Evolutionary conservation across 129 eudicot genomes (phyloP).

Genomic region (Apium graveolens): DNA sequence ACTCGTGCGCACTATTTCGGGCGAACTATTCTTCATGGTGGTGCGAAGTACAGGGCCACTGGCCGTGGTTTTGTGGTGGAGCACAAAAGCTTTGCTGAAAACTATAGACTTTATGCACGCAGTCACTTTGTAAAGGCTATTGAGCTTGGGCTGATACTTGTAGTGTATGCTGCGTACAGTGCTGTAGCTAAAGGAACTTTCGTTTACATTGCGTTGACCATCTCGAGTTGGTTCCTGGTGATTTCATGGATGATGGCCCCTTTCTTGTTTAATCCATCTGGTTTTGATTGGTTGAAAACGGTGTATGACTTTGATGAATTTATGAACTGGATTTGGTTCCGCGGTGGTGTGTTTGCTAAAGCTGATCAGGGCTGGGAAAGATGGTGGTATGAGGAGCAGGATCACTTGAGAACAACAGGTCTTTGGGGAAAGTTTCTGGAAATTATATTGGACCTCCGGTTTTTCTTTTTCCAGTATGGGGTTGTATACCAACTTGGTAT

Average conservation of each 20-base stretch:
- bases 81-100: slow-evolving; percentile 86
- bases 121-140: slow-evolving; percentile 92
- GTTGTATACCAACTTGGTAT: slow-evolving; percentile 85
- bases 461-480: slow-evolving; percentile 92
- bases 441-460: slow-evolving; percentile 63
- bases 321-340: slow-evolving; percentile 88
- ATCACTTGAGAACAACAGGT: slow-evolving; percentile 88
- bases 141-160: slow-evolving; percentile 76
- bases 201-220: slow-evolving; percentile 69
- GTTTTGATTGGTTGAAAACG: slow-evolving; percentile 91
- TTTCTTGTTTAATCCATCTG: slow-evolving; percentile 80
- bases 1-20: slow-evolving; percentile 94
- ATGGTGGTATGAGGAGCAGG: slow-evolving; percentile 99
- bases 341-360: slow-evolving; percentile 75
- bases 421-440: slow-evolving; percentile 69
- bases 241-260: slow-evolving; percentile 92
- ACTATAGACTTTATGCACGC: slow-evolving; percentile 76
- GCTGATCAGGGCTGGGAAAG: slow-evolving; percentile 90
- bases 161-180: slow-evolving; percentile 75
- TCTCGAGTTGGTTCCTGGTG: slow-evolving; percentile 89
- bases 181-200: slow-evolving; percentile 79
- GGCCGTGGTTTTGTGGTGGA: slow-evolving; percentile 99
- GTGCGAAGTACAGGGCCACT: slow-evolving; percentile 95
- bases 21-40: slow-evolving; percentile 90
- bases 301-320: slow-evolving; percentile 89